Conservation (phyloP, 2,329 filamentous ascomycete genomes). For the Colletotrichum filicis region DNA sequence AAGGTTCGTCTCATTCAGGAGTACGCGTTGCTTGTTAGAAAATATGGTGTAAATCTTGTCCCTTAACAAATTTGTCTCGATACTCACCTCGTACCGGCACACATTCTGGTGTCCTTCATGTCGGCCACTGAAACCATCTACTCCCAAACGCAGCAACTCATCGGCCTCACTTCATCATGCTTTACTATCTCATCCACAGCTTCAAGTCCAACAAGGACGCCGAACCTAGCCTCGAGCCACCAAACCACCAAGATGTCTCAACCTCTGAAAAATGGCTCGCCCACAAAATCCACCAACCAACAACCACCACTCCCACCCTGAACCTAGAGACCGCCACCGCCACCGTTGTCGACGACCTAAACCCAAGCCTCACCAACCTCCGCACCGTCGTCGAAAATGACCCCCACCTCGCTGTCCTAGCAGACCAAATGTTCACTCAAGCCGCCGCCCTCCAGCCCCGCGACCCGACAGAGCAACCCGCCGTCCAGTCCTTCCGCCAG, state of each 20-base stretch:
- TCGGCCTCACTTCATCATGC: neutral
- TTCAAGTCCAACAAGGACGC: neutral
- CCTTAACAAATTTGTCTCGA: too few species aligned
- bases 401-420: neutral
- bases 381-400: neutral
- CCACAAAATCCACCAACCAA: neutral
- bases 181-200: neutral
- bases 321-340: neutral
- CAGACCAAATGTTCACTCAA: slow-evolving; percentile 19
- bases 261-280: neutral
- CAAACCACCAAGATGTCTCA: neutral
- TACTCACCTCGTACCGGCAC: too few species aligned
- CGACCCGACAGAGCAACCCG: slow-evolving; percentile 5
- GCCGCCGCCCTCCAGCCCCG: neutral
- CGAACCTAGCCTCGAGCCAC: neutral
- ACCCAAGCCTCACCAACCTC: neutral
- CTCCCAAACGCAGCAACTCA: too few species aligned
- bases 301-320: neutral
- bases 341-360: neutral
- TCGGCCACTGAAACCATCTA: too few species aligned
- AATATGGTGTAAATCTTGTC: too few species aligned
- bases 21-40: neutral
- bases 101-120: neutral
- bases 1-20: neutral
- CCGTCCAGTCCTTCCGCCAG: slow-evolving; percentile 10